Conservation (phyloP, 164 flowering plant genomes). For the Saururus chinensis region DNA sequence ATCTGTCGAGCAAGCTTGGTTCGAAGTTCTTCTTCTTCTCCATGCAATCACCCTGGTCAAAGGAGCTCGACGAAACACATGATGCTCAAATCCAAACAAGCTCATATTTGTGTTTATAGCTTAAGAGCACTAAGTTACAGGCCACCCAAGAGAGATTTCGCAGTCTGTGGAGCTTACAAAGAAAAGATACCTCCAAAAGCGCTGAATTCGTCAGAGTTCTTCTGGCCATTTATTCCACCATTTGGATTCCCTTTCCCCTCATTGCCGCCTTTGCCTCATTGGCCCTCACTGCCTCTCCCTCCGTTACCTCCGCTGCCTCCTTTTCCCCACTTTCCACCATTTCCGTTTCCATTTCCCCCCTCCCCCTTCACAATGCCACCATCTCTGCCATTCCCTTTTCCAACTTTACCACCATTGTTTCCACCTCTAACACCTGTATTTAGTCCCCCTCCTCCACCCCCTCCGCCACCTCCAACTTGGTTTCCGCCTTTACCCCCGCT, state of each 20-base stretch:
- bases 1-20: conserved; percentile 44
- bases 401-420: background rate
- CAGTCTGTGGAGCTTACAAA: conserved; percentile 32
- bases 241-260: conserved; percentile 22
- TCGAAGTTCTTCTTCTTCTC: conserved; percentile 24
- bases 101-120: conserved; percentile 42
- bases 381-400: conserved; percentile 6
- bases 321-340: conserved; percentile 10
- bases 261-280: conserved; percentile 16
- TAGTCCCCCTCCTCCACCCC: conserved; percentile 2
- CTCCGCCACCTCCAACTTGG: background rate
- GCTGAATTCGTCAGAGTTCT: conserved; percentile 30
- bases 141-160: conserved; percentile 26
- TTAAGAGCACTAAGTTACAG: conserved; percentile 32
- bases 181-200: conserved; percentile 8
- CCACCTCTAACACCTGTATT: background rate
- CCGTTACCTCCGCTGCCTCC: conserved; percentile 15
- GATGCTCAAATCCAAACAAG: conserved; percentile 41
- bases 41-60: conserved; percentile 41
- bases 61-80: conserved; percentile 30
- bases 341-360: conserved; percentile 7
- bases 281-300: conserved; percentile 6
- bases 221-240: conserved; percentile 31
- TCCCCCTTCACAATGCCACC: background rate
- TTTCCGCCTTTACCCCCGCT: conserved; percentile 6